Evolutionary conservation across 805 yeast genomes (phyloP).

Genomic region (Blastobotrys robertii): DNA sequence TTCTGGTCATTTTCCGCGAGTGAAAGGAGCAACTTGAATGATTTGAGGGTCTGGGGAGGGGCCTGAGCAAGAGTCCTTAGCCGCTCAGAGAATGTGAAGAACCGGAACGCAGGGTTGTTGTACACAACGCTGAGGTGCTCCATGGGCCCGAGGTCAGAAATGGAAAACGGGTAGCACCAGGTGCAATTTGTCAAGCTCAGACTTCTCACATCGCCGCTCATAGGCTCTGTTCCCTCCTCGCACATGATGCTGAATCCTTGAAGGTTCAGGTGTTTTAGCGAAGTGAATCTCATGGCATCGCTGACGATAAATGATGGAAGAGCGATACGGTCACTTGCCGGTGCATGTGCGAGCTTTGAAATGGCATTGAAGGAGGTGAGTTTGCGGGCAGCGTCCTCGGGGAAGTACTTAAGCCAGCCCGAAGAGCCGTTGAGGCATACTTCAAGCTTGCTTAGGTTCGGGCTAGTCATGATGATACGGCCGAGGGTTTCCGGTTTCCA

Average conservation of each 20-base stretch:
- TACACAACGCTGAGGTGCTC: conserved; percentile 7
- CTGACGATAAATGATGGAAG: too few relatives aligned
- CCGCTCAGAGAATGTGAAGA: conserved; percentile 8
- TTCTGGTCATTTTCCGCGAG: conserved; percentile 7
- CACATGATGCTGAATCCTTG: too few relatives aligned
- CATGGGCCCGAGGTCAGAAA: conserved; percentile 12
- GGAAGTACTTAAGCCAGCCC: conserved; percentile 4
- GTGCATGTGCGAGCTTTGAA: too few relatives aligned
- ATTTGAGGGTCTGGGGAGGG: conserved; percentile 8
- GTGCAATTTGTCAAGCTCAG: conserved; percentile 11
- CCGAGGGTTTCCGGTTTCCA: too few relatives aligned
- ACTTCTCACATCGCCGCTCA: too few relatives aligned
- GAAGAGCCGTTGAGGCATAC: conserved; percentile 5
- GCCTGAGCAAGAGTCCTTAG: conserved; percentile 8
- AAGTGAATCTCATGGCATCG: too few relatives aligned
- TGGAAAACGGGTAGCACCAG: conserved; percentile 14
- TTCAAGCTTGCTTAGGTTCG: not conserved
- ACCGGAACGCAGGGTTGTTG: conserved; percentile 10
- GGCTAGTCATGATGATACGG: not conserved
- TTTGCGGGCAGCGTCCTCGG: not conserved
- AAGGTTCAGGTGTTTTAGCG: too few relatives aligned
- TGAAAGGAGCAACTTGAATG: conserved; percentile 5
- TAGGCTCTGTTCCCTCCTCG: too few relatives aligned
- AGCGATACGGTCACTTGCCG: too few relatives aligned
- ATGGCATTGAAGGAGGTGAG: too few relatives aligned